Percentiles rank a stretch among this genome's conserved stretches.
Evolutionary conservation across 2,329 filamentous ascomycete species (phyloP).

Genomic region (Colletotrichum caudatum): DNA sequence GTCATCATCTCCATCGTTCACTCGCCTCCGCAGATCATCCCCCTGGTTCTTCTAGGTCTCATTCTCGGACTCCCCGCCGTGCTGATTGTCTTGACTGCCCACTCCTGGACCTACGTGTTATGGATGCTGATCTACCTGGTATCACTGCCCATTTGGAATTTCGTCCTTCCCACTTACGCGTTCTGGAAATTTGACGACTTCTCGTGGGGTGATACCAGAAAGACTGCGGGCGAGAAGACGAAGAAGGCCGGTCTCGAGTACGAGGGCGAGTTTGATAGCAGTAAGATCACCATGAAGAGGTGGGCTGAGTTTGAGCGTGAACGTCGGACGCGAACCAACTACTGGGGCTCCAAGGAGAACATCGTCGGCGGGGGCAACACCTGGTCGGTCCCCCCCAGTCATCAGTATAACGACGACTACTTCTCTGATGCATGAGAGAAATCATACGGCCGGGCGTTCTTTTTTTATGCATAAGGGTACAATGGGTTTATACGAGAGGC

Average conservation of each 20-base stretch:
- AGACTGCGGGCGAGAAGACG: conserved; percentile 90
- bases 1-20: conserved; percentile 88
- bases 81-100: conserved; percentile 92
- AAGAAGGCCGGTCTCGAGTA: conserved; percentile 89
- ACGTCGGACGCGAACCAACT: conserved; percentile 62
- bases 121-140: conserved; percentile 98
- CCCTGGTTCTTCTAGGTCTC: conserved; percentile 86
- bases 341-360: conserved; percentile 67
- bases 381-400: conserved; percentile 58
- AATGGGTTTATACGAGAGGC: conserved; percentile 38
- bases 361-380: conserved; percentile 56
- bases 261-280: conserved; percentile 97
- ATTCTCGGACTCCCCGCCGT: conserved; percentile 95
- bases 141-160: conserved; percentile 97
- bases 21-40: conserved; percentile 85
- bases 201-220: conserved; percentile 97
- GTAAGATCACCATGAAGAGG: conserved; percentile 99
- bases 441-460: conserved; percentile 32
- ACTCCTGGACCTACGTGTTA: conserved; percentile 89
- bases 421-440: conserved; percentile 62
- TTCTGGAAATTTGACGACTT: conserved; percentile 99
- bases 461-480: conserved; percentile 34
- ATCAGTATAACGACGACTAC: conserved; percentile 67
- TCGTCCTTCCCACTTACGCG: conserved; percentile 90
- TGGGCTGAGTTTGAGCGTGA: conserved; percentile 95